phyloP scores from a whole-genome alignment of 495 filamentous ascomycete genomes.

The Penicillium crystallinum region DNA sequence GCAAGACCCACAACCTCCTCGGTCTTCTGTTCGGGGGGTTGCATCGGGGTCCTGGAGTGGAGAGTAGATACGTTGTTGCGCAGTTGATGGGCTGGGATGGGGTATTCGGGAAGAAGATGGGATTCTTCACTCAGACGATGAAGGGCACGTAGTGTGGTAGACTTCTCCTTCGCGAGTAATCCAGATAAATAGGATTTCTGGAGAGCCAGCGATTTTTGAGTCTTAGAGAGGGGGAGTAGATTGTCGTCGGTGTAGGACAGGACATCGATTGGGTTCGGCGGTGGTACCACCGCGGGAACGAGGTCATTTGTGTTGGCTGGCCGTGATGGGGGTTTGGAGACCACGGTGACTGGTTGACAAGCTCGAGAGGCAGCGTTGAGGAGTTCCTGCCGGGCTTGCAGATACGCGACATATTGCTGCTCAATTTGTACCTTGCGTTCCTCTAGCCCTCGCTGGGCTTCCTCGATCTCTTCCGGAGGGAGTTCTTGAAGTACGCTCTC shows the following conservation, averaged over 20 bases:
- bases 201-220: constrained; percentile 57
- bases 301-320: constrained; percentile 19
- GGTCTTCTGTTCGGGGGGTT: constrained; percentile 10
- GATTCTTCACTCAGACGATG: constrained; percentile 63
- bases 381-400: constrained; percentile 33
- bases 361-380: constrained; percentile 35
- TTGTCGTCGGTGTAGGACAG: constrained; percentile 53
- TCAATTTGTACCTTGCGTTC: constrained; percentile 43
- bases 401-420: constrained; percentile 42
- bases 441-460: constrained; percentile 30
- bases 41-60: constrained; percentile 17
- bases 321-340: constrained; percentile 24
- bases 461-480: constrained; percentile 31
- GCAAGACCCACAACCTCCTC: constrained; percentile 36
- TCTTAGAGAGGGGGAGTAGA: constrained; percentile 51
- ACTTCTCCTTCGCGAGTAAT: constrained; percentile 54
- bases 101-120: constrained; percentile 60
- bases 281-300: constrained; percentile 9
- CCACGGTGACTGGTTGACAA: constrained; percentile 30
- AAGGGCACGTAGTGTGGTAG: constrained; percentile 50
- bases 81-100: constrained; percentile 42
- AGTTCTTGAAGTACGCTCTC: constrained; percentile 38
- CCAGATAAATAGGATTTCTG: constrained; percentile 60
- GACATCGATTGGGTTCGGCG: constrained; percentile 27
- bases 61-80: constrained; percentile 40